Conservation (phyloP, 306 rosid genomes). For the Morella rubra region DNA sequence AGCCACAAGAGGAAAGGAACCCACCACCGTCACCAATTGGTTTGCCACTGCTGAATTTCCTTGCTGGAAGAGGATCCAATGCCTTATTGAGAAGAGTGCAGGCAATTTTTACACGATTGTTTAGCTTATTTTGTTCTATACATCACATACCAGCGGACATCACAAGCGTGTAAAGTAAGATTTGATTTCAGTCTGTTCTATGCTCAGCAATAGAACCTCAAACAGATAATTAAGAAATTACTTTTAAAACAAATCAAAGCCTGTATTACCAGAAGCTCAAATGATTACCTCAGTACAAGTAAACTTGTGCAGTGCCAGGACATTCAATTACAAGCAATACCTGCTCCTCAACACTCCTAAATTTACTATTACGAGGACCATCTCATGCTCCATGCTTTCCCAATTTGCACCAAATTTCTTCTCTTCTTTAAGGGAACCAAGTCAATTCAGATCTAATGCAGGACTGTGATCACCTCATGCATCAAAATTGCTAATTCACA, state of each 20-base stretch:
- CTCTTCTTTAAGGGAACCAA: not conserved
- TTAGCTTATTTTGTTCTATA: conserved; percentile 4
- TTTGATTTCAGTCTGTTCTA: not conserved
- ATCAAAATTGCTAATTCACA: not conserved
- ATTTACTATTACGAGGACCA: conserved; percentile 8
- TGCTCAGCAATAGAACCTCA: conserved; percentile 1
- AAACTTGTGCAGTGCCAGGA: conserved; percentile 12
- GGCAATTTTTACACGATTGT: conserved; percentile 8
- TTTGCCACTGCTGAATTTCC: conserved; percentile 32
- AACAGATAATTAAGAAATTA: conserved; percentile 19
- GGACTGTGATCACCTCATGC: not conserved
- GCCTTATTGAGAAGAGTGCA: conserved; percentile 31
- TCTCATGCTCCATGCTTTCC: conserved; percentile 11
- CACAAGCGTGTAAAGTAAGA: conserved; percentile 14
- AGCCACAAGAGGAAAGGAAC: conserved; percentile 20
- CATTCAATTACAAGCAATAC: conserved; percentile 2
- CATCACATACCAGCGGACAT: conserved; percentile 7
- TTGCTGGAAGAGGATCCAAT: conserved; percentile 31
- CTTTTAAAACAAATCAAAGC: conserved; percentile 2
- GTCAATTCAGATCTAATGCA: not conserved
- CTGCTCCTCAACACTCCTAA: not conserved
- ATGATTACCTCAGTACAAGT: conserved; percentile 11
- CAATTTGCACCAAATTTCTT: conserved; percentile 3
- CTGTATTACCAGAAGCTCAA: conserved; percentile 18
- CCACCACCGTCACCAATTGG: conserved; percentile 22